Evolutionary conservation across 768 basidiomycete species (phyloP).

Genomic region (Dacryopinax primogenitus): DNA sequence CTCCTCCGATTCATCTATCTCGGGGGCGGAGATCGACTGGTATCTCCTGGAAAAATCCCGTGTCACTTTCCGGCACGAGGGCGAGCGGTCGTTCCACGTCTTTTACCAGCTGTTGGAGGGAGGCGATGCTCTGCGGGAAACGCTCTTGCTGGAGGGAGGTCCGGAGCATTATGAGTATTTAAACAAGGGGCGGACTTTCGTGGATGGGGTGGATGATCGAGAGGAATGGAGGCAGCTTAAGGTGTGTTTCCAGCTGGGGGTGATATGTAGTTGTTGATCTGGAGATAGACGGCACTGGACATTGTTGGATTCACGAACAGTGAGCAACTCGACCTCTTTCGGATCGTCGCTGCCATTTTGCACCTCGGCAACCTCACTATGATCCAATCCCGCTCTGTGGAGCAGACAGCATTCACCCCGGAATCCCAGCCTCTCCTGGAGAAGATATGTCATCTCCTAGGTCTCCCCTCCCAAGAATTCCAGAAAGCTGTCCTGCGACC

Average conservation of each 20-base stretch:
- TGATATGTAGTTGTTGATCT: slow-evolving; percentile 14
- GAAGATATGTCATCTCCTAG: slow-evolving; percentile 75
- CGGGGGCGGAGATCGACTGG: slow-evolving; percentile 98
- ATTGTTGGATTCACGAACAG: slow-evolving; percentile 72
- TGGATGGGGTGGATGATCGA: slow-evolving; percentile 89
- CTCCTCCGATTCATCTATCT: slow-evolving; percentile 82
- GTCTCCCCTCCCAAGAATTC: slow-evolving; percentile 77
- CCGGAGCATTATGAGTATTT: slow-evolving; percentile 82
- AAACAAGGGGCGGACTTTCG: slow-evolving; percentile 73
- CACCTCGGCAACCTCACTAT: slow-evolving; percentile 91
- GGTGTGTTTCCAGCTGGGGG: no score
- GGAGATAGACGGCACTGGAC: slow-evolving; percentile 57
- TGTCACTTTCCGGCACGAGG: slow-evolving; percentile 74
- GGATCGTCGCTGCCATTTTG: slow-evolving; percentile 83
- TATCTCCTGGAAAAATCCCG: slow-evolving; percentile 95
- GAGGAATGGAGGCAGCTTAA: slow-evolving; percentile 76
- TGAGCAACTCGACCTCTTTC: slow-evolving; percentile 87
- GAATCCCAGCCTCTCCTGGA: slow-evolving; percentile 23
- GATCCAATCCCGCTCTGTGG: slow-evolving; percentile 62
- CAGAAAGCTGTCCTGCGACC: slow-evolving; percentile 79
- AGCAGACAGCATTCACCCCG: slow-evolving; percentile 40
- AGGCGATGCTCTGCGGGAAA: slow-evolving; percentile 55
- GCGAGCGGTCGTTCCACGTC: slow-evolving; percentile 90
- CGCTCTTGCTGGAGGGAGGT: slow-evolving; percentile 56
- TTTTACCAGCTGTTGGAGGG: slow-evolving; percentile 90